A percentile compares a stretch with the other conserved stretches of the same genome.
Conservation (phyloP, 2,329 filamentous ascomycete species). For the Colletotrichum liriopes region DNA sequence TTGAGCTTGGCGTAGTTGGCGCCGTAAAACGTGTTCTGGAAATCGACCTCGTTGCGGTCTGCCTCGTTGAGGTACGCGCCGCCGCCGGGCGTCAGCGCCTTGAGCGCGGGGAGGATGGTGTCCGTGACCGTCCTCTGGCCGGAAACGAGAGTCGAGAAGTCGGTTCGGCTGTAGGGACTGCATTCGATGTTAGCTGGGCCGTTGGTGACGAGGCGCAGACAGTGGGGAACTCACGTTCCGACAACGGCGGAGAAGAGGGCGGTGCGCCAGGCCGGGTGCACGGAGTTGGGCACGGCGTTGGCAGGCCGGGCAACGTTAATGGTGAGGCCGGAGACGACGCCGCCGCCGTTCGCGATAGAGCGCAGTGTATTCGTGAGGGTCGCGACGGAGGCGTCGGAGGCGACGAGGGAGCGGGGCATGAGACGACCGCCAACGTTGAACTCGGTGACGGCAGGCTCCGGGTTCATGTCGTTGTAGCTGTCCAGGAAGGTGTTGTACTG, state of each 20-base stretch:
- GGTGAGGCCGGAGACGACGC: constrained; percentile 31
- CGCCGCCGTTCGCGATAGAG: constrained; percentile 20
- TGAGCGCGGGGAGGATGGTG: constrained; percentile 26
- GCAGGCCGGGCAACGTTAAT: constrained; percentile 33
- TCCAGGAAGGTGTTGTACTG: constrained; percentile 48
- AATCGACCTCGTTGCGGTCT: constrained; percentile 63
- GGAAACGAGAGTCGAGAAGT: constrained; percentile 33
- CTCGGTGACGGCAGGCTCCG: constrained; percentile 40
- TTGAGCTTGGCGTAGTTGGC: constrained; percentile 59
- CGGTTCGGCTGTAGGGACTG: constrained; percentile 25
- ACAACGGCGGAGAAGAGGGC: constrained; percentile 38
- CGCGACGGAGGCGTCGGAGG: constrained; percentile 15
- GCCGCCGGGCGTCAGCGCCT: constrained; percentile 53
- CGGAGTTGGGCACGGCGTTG: constrained; percentile 42
- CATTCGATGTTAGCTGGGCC: background rate
- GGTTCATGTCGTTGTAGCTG: constrained; percentile 43
- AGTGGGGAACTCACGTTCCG: constrained; percentile 29
- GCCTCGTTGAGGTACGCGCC: constrained; percentile 68
- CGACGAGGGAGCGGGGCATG: constrained; percentile 33
- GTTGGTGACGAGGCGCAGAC: background rate
- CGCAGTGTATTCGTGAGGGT: constrained; percentile 6
- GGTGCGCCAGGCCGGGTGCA: constrained; percentile 46
- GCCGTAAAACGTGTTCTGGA: constrained; percentile 63
- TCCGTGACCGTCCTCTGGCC: constrained; percentile 30
- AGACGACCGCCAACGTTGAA: constrained; percentile 38